Evolutionary conservation across 2,329 filamentous ascomycete species (phyloP).

Genomic region (Fusarium sp.): DNA sequence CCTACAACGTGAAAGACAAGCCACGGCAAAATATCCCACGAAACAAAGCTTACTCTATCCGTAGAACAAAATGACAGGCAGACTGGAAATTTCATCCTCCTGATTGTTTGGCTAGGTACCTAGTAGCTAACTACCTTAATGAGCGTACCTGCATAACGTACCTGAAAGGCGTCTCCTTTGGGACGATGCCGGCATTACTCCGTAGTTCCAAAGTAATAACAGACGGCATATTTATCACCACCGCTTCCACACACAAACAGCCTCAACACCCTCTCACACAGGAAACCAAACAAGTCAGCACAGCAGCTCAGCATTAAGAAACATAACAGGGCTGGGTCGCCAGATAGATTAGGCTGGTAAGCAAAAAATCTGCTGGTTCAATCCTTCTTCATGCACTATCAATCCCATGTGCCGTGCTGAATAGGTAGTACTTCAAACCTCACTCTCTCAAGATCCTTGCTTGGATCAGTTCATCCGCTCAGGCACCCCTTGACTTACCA

Average conservation of each 20-base stretch:
- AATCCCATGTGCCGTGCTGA: conserved; percentile 8
- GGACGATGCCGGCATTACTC: conserved; percentile 18
- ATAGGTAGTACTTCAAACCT: neutral
- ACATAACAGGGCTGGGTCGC: neutral
- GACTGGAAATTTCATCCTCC: conserved; percentile 7
- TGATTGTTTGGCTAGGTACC: neutral
- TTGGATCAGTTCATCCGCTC: conserved; percentile 34
- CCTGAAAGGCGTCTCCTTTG: conserved; percentile 25
- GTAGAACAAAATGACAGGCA: neutral
- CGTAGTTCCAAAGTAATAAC: neutral
- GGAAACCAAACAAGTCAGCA: conserved; percentile 8
- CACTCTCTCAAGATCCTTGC: conserved; percentile 15
- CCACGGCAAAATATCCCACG: conserved; percentile 34
- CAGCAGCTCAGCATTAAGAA: neutral
- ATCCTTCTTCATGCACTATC: conserved; percentile 16
- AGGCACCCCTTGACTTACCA: conserved; percentile 1
- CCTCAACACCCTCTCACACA: neutral
- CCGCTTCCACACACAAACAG: neutral
- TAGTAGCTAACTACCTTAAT: too few relatives aligned
- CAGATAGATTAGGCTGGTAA: neutral
- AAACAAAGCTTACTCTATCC: conserved; percentile 23
- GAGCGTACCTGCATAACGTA: conserved; percentile 19
- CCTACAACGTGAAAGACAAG: conserved; percentile 16
- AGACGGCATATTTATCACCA: neutral
- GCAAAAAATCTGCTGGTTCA: conserved; percentile 3